Evolutionary conservation across 768 basidiomycete genomes (phyloP).

Genomic region (Coprinopsis cinerea): DNA sequence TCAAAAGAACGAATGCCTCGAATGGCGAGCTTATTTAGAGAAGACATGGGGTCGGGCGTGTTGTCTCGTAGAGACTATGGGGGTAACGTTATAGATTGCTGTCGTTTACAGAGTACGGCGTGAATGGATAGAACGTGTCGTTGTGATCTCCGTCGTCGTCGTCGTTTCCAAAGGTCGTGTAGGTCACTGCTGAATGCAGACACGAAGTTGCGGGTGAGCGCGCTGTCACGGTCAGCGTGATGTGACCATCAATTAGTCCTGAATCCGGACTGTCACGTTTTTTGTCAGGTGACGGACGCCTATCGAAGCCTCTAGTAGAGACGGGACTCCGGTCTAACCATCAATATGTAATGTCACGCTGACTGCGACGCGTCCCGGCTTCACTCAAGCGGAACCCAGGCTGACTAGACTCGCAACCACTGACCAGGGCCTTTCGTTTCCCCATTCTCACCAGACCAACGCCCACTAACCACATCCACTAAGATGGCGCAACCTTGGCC

Average conservation of each 20-base stretch:
- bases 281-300: no score
- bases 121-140: not conserved
- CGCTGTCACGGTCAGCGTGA: not conserved
- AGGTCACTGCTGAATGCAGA: no score
- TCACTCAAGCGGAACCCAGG: no score
- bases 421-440: no score
- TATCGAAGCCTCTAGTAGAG: no score
- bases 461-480: not conserved
- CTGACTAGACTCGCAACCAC: no score
- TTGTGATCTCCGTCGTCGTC: not conserved
- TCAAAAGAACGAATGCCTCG: constrained; percentile 94
- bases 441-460: constrained; percentile 1
- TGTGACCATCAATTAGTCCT: no score
- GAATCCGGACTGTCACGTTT: no score
- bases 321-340: no score
- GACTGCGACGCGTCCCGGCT: no score
- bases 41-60: constrained; percentile 58
- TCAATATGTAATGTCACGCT: no score
- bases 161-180: not conserved
- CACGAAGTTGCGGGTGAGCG: not conserved
- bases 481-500: constrained; percentile 5
- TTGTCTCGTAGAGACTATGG: not conserved
- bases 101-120: not conserved
- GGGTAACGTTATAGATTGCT: not conserved
- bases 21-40: constrained; percentile 89